These are phyloP conservation scores for Tricholoma bakamatsutake DNA, from an alignment of 768 basidiomycete species.

Conservation along the genomic window DNA sequence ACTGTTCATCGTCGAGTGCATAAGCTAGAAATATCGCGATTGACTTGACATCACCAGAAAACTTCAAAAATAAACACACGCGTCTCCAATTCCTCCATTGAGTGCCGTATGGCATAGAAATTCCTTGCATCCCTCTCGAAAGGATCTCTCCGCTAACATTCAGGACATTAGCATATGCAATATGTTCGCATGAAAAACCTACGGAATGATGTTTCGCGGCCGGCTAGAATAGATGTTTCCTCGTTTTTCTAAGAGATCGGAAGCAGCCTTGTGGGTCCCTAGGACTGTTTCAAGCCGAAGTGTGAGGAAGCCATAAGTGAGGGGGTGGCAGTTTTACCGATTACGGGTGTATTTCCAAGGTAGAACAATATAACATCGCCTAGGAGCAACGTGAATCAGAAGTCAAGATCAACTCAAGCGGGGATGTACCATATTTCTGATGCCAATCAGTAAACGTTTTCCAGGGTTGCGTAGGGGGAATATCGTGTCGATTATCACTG, in stretches of 20 bases:
- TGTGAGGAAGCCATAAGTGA: not conserved
- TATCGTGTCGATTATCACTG: too few relatives aligned
- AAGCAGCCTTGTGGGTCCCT: slow-evolving; percentile 24
- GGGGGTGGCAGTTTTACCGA: slow-evolving; percentile 7
- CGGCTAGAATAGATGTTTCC: slow-evolving; percentile 29
- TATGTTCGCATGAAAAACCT: not conserved
- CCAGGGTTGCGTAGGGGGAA: too few relatives aligned
- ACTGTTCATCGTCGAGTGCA: slow-evolving; percentile 4
- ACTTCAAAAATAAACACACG: slow-evolving; percentile 12
- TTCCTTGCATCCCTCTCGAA: slow-evolving; percentile 26
- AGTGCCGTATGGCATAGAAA: slow-evolving; percentile 26
- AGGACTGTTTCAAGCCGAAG: slow-evolving; percentile 12
- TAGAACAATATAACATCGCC: slow-evolving; percentile 17
- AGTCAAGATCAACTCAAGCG: too few relatives aligned
- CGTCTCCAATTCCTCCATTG: slow-evolving; percentile 29
- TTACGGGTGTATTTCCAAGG: slow-evolving; percentile 16
- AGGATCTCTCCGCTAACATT: slow-evolving; percentile 23
- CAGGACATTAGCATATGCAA: not conserved
- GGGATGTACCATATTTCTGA: too few relatives aligned
- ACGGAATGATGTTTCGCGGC: slow-evolving; percentile 27
- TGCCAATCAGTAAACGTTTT: too few relatives aligned
- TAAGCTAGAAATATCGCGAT: not conserved
- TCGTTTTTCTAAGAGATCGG: slow-evolving; percentile 27
- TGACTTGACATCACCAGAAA: not conserved
- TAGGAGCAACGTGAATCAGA: not conserved